A percentile compares a stretch with the other conserved stretches of the same genome.
Evolutionary conservation across 1,284 basidiomycete genomes (phyloP).

Genomic region (Erythrobasidium hasegawianum): DNA sequence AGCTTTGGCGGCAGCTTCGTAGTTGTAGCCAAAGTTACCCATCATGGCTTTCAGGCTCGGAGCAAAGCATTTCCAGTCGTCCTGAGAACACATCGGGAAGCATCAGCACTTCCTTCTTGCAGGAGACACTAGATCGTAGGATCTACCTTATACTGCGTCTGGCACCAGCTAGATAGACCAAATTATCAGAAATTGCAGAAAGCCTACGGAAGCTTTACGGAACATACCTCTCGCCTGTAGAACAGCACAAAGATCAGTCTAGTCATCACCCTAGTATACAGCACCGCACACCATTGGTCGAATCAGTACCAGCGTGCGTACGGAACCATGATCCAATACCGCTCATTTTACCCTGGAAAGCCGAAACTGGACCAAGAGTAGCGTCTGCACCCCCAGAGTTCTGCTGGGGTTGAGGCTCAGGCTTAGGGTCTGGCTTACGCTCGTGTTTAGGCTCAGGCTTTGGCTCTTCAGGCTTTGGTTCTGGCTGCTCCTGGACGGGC

Average conservation of each 20-base stretch:
- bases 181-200: too few relatives aligned
- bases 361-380: constrained; percentile 5
- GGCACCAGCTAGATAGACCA: too few relatives aligned
- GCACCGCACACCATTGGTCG: constrained; percentile 25
- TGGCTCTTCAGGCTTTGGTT: background rate
- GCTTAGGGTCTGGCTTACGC: too few relatives aligned
- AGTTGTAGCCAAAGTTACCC: constrained; percentile 30
- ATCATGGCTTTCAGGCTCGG: constrained; percentile 21
- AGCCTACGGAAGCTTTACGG: too few relatives aligned
- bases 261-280: too few relatives aligned
- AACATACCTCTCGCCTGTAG: too few relatives aligned
- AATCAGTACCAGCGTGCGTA: constrained; percentile 17
- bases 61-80: constrained; percentile 35
- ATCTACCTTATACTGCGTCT: constrained; percentile 21
- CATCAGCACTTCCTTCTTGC: background rate
- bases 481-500: too few relatives aligned
- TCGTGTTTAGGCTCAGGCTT: background rate
- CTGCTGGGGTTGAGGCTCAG: too few relatives aligned
- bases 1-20: constrained; percentile 24
- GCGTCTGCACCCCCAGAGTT: constrained; percentile 5
- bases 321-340: constrained; percentile 31
- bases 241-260: too few relatives aligned
- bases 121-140: background rate
- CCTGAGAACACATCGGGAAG: background rate
- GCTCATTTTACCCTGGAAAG: constrained; percentile 16